These are phyloP conservation scores for Clathrospora elynae DNA, from an alignment of 2,329 filamentous ascomycete species.

Conservation along the genomic window DNA sequence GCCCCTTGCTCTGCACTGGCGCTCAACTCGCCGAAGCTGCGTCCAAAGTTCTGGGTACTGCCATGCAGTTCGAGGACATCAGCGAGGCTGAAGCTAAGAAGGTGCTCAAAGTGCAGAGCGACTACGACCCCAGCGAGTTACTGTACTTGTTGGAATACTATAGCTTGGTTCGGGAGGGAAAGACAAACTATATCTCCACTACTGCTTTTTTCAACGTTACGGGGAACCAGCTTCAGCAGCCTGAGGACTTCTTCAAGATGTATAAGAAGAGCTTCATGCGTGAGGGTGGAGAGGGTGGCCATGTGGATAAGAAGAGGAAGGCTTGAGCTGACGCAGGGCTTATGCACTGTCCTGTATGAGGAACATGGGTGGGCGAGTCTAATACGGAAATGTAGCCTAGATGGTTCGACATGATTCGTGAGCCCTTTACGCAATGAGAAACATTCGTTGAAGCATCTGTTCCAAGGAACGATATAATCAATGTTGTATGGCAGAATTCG, in stretches of 20 bases:
- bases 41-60: constrained; percentile 51
- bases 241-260: constrained; percentile 56
- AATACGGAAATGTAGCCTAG: too few relatives aligned
- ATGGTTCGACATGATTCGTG: too few relatives aligned
- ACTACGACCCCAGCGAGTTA: constrained; percentile 50
- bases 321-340: too few relatives aligned
- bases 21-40: constrained; percentile 56
- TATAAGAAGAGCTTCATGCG: constrained; percentile 51
- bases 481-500: too few relatives aligned
- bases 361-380: too few relatives aligned
- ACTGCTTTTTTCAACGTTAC: constrained; percentile 58
- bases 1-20: constrained; percentile 56
- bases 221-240: constrained; percentile 54
- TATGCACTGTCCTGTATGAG: too few relatives aligned
- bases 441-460: too few relatives aligned
- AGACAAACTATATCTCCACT: constrained; percentile 61
- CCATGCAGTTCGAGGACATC: constrained; percentile 49
- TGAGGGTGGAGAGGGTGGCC: constrained; percentile 6
- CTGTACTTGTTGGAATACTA: constrained; percentile 60
- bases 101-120: constrained; percentile 48
- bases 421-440: too few relatives aligned
- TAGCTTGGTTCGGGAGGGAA: constrained; percentile 58
- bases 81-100: constrained; percentile 49
- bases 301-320: constrained; percentile 42
- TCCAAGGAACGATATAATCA: too few relatives aligned